Conservation (phyloP, 495 filamentous ascomycete genomes). For the Astrothelium macrocarpum region DNA sequence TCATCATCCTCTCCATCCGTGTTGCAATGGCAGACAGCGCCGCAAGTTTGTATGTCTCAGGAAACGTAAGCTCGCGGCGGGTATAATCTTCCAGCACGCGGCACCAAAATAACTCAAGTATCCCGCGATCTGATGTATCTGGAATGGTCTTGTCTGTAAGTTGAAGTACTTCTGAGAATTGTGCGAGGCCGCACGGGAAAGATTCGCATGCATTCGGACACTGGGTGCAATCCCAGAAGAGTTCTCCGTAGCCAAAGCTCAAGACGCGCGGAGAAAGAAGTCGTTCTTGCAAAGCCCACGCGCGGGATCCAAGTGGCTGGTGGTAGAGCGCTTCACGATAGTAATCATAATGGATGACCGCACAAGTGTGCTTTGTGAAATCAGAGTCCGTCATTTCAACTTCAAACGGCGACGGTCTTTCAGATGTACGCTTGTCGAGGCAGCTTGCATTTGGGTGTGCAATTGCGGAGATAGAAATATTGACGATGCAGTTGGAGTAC, state of each 20-base stretch:
- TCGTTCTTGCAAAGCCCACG: conserved; percentile 26
- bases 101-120: neutral
- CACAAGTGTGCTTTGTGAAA: neutral
- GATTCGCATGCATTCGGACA: neutral
- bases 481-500: conserved; percentile 33
- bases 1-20: neutral
- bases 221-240: conserved; percentile 21
- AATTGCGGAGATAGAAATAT: conserved; percentile 22
- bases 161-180: neutral
- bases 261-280: conserved; percentile 17
- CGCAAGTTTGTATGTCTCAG: neutral
- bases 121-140: neutral
- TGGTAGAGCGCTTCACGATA: conserved; percentile 7
- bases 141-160: neutral
- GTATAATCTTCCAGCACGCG: neutral
- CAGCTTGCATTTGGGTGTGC: conserved; percentile 4
- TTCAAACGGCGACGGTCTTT: neutral
- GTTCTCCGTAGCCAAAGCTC: conserved; percentile 15
- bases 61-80: neutral
- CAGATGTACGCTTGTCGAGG: neutral
- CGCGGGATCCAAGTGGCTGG: conserved; percentile 18
- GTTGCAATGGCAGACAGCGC: neutral
- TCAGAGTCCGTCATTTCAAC: neutral
- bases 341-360: neutral
- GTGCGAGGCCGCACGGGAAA: neutral